Base-by-base conservation (phyloP, 257 asterid species). In the Nicotiana knightiana region DNA sequence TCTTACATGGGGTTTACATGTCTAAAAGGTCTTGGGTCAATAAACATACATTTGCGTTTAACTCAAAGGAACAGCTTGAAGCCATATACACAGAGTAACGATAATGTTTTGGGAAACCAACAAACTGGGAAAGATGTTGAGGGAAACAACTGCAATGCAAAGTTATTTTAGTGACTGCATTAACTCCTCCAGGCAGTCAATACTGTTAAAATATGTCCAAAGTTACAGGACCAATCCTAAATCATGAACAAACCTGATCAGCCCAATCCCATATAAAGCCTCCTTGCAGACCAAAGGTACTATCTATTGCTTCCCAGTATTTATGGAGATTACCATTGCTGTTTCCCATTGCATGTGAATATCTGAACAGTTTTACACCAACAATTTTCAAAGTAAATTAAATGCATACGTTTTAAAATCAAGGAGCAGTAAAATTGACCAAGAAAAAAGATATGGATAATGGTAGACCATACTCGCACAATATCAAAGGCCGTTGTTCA, bases 231-330 rank as follows among this genome's bases (percentile, higher is more conserved):
- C 35, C 59, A 43, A 70, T 70, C 59, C 78, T n/a, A 70, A 70
- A 71, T 13, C 37, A 71, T 73, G 79, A 65, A 79, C 86, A 82
- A 48, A 96, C 97, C 99, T 96, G 98, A 87, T 94, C 98, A 92
- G 87, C 99, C 99, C 99, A 96, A 43, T 96, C 99, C 99, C 99
- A 96, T 75, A 96, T 94, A 88, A 96, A 94, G 80, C 99, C 99
- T 85, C 99, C 99, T 86, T 96, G 99, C 51, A 96, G 96, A 84
- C 99, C 99, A 88, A 96, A 93, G 39, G 96, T 96, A 91, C 79
- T 90, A 89, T 96, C 99, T 82, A 96, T 94, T 85, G 98, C 98
- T 93, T 96, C 97, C 99, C 99, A 94, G 85, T 96, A 94, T 85
- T 93, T 90, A 28, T 88, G 88, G 86, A 96, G 92, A 90, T 92